phyloP scores from a whole-genome alignment of 352 stramenopile species.

The Phytophthora hibernalis region DNA sequence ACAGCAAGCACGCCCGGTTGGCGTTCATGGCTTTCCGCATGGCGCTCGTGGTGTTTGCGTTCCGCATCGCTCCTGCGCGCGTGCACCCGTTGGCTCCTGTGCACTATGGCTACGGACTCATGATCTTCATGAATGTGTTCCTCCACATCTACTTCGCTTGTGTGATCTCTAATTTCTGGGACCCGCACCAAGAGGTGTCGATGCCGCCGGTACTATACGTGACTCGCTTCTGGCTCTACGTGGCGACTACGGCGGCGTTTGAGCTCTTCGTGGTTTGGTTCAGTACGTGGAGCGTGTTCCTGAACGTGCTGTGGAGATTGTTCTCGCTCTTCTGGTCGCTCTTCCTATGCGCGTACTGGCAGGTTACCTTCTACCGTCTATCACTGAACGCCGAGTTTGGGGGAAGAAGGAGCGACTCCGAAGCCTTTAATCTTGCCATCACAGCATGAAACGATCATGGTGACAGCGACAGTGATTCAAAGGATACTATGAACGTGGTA shows the following conservation, averaged over 20 bases:
- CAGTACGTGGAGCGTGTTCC: slow-evolving; percentile 81
- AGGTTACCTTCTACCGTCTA: slow-evolving; percentile 77
- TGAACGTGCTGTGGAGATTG: slow-evolving; percentile 79
- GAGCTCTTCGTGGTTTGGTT: slow-evolving; percentile 83
- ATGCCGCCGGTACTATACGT: slow-evolving; percentile 83
- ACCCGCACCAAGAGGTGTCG: slow-evolving; percentile 48
- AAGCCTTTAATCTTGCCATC: slow-evolving; percentile 54
- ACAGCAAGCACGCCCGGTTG: slow-evolving; percentile 53
- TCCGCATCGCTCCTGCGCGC: slow-evolving; percentile 60
- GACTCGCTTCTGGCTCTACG: slow-evolving; percentile 74
- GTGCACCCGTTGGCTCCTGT: slow-evolving; percentile 79
- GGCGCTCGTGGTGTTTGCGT: slow-evolving; percentile 60
- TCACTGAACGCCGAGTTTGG: slow-evolving; percentile 74
- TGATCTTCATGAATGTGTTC: slow-evolving; percentile 83
- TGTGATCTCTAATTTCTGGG: slow-evolving; percentile 86
- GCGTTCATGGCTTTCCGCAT: slow-evolving; percentile 68
- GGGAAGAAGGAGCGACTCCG: slow-evolving; percentile 82
- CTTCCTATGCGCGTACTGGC: slow-evolving; percentile 63
- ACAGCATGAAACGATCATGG: slow-evolving; percentile 1
- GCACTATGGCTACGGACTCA: slow-evolving; percentile 78
- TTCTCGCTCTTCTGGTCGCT: slow-evolving; percentile 64
- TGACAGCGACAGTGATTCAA: slow-evolving; percentile 7
- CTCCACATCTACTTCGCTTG: slow-evolving; percentile 79
- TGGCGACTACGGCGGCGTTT: slow-evolving; percentile 45
- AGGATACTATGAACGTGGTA: slow-evolving; percentile 19